Evolutionary conservation across 192 early-diverging fungal genomes (phyloP).

Genomic region (Dissophora globulifera): DNA sequence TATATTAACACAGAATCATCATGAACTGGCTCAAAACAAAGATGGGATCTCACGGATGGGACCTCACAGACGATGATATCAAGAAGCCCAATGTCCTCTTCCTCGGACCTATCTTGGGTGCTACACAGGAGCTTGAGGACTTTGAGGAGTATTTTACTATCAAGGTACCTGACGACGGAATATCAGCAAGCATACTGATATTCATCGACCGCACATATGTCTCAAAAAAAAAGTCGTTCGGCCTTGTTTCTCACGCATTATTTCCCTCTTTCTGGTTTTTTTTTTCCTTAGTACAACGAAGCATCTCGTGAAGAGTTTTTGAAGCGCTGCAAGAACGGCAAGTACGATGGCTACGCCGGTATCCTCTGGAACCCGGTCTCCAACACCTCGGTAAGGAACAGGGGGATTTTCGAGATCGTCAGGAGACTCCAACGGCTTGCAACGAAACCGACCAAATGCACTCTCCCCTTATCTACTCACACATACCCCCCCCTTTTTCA

Average conservation of each 20-base stretch:
- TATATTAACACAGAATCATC: constrained; percentile 4
- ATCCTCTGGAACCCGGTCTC: constrained; percentile 38
- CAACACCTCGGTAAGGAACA: too few relatives aligned
- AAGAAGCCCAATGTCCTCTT: constrained; percentile 50
- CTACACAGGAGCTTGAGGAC: constrained; percentile 44
- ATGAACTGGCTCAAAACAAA: constrained; percentile 56
- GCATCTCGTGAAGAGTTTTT: constrained; percentile 32
- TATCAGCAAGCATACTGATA: too few relatives aligned
- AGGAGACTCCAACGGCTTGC: too few relatives aligned
- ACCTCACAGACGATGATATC: constrained; percentile 42
- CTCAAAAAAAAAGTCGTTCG: too few relatives aligned
- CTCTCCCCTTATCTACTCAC: too few relatives aligned
- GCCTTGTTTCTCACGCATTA: too few relatives aligned
- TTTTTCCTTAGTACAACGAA: constrained; percentile 11
- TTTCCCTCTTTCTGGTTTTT: neutral
- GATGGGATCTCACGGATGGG: constrained; percentile 53
- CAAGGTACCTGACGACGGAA: too few relatives aligned
- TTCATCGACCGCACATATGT: too few relatives aligned
- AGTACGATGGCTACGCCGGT: constrained; percentile 45
- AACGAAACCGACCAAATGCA: too few relatives aligned
- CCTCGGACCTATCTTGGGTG: constrained; percentile 20
- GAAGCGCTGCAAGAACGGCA: constrained; percentile 37
- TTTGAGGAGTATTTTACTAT: constrained; percentile 49
- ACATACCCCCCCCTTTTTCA: neutral
- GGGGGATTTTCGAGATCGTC: too few relatives aligned